A percentile compares a stretch with the other conserved stretches of the same genome.
Conservation (phyloP, 352 stramenopile genomes). For the Halophytophthora batemanensis region DNA sequence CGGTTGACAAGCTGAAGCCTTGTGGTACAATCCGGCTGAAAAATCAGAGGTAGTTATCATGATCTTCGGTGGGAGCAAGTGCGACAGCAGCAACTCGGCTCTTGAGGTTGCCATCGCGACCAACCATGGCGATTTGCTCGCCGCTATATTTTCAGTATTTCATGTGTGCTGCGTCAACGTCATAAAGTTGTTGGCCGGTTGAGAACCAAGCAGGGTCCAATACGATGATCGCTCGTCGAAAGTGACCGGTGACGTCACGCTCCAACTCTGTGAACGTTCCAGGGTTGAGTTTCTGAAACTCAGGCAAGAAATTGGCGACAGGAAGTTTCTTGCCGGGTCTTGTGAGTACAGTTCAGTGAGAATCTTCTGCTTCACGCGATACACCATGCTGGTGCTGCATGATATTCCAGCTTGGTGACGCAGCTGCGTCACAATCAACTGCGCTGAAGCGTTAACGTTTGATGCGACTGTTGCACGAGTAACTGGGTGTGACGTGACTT, state of each 20-base stretch:
- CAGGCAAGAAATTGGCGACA: slow-evolving; percentile 5
- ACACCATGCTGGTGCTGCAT: slow-evolving; percentile 2
- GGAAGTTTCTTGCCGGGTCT: not conserved
- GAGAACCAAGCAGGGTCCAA: slow-evolving; percentile 10
- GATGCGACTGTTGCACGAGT: slow-evolving; percentile 1
- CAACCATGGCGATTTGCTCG: slow-evolving; percentile 14
- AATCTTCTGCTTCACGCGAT: slow-evolving; percentile 1
- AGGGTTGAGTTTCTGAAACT: not conserved
- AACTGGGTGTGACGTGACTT: slow-evolving; percentile 2
- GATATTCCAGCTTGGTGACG: slow-evolving; percentile 4
- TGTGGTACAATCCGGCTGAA: slow-evolving; percentile 6
- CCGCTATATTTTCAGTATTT: slow-evolving; percentile 26
- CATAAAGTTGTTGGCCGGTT: slow-evolving; percentile 9
- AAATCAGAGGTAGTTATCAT: slow-evolving; percentile 20
- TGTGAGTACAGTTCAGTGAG: not conserved
- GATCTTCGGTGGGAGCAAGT: slow-evolving; percentile 9
- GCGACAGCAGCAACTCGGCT: slow-evolving; percentile 14
- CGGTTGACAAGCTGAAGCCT: slow-evolving; percentile 7
- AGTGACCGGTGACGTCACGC: slow-evolving; percentile 1
- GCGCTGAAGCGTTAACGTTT: not conserved
- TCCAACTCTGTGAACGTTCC: too few relatives aligned
- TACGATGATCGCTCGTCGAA: slow-evolving; percentile 11
- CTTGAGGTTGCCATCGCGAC: slow-evolving; percentile 16
- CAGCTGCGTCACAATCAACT: slow-evolving; percentile 1
- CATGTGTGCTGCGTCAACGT: slow-evolving; percentile 21